Base-by-base conservation (phyloP, 345 rosid species). In the Gossypium arboreum region DNA sequence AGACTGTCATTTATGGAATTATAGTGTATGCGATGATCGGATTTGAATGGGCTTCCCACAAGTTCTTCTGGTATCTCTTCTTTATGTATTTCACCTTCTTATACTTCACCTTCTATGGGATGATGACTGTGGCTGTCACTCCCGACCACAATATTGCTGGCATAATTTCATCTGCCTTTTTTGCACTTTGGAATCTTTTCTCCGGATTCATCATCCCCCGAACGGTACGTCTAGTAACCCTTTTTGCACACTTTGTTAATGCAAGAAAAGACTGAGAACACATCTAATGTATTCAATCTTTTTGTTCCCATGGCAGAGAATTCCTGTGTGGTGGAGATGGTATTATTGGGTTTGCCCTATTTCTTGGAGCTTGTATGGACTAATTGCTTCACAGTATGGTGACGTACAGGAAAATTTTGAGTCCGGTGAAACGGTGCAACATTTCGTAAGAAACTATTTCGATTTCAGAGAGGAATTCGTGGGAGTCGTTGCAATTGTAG, bases 301-400 rank as follows among this genome's bases (percentile, higher is more conserved):
- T 13, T 15, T 48, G 58, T 69, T 43, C 13, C 16, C 73, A 24
- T 72, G 56, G 71, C 88, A 90, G 92, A 85, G 89, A 79, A 75
- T 86, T 47, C 92, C 92, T 2, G 41, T 83, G 17, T 88, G 94
- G 94, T 90, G 92, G 92, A 88, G 89, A 81, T 90, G 94, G 92
- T 86, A 86, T 78, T 88, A 71, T 67, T 88, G 94, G 92, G 18
- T 57, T 6, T 83, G 85, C 69, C 94, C 90, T 0, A 63, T 88
- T 25, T 47, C 90, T 9, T 90, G 90, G 90, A 85, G 86, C 15
- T 39, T 90, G 63, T 86, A 88, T 60, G 92, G 94, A 47, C 70
- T 88, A 62, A 78, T 86, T 44, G 80, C 78, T 66, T 81, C 92
- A 16, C 94, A 90, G 43, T 88, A 79, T 51, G 90, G 89, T 61